Conservation (phyloP, 2,329 filamentous ascomycete genomes). For the Microsporum audouinii region DNA sequence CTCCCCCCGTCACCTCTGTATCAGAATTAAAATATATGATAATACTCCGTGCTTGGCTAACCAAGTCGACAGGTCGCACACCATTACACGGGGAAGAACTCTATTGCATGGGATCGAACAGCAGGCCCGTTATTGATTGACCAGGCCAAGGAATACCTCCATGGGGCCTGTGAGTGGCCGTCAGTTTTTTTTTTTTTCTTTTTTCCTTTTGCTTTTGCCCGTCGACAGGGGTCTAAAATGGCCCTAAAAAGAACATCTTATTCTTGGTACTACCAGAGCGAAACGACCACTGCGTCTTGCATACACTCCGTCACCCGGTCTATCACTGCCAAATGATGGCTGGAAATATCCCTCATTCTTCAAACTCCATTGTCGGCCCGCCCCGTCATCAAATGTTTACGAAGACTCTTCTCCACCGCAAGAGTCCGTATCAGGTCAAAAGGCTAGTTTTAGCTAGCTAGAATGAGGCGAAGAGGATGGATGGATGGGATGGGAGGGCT, state of each 20-base stretch:
- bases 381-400: not conserved
- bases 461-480: not conserved
- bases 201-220: not conserved
- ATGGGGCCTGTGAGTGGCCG: not conserved
- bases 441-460: not conserved
- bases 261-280: not conserved
- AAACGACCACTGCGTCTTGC: not conserved
- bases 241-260: not conserved
- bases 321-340: not conserved
- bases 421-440: not conserved
- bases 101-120: not conserved
- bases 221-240: not conserved
- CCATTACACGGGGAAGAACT: not conserved
- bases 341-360: not conserved
- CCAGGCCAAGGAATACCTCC: not conserved
- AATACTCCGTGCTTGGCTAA: not conserved
- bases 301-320: not conserved
- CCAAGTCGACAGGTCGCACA: not conserved
- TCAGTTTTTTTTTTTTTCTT: not conserved
- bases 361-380: not conserved
- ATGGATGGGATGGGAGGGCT: conserved; percentile 4
- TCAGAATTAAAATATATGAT: not conserved
- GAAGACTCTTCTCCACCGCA: not conserved
- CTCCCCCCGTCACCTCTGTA: not conserved
- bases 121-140: not conserved